Conservation (phyloP, 2,329 filamentous ascomycete genomes). For the Alternaria ethzedia region DNA sequence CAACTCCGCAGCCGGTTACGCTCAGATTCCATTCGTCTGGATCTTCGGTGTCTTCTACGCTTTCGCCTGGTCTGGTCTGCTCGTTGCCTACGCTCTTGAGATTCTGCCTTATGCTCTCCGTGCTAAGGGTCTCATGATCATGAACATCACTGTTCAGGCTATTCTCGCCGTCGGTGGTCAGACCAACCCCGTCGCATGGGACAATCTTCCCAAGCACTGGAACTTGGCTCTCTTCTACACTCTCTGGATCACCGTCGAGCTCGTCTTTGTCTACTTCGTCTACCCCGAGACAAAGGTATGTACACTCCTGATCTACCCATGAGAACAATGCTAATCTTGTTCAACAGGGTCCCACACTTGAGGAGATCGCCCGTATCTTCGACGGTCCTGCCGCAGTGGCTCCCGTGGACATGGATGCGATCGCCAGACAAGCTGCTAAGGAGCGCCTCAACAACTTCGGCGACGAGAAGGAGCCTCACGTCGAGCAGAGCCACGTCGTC, state of each 20-base stretch:
- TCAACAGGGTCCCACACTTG: conserved; percentile 67
- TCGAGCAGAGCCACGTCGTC: conserved; percentile 8
- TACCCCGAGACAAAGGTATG: conserved; percentile 60
- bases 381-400: conserved; percentile 64
- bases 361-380: conserved; percentile 73
- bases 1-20: conserved; percentile 49
- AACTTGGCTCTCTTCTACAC: conserved; percentile 72
- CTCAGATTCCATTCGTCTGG: conserved; percentile 59
- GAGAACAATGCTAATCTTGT: neutral
- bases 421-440: conserved; percentile 27
- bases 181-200: conserved; percentile 68
- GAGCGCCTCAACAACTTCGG: conserved; percentile 19
- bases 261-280: conserved; percentile 62
- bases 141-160: conserved; percentile 70
- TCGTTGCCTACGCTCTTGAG: conserved; percentile 61
- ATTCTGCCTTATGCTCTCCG: conserved; percentile 58
- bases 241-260: conserved; percentile 65
- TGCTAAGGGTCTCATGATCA: conserved; percentile 58
- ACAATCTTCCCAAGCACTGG: conserved; percentile 63
- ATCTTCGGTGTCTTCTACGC: conserved; percentile 60
- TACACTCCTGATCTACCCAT: neutral
- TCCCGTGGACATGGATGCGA: conserved; percentile 28
- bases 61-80: conserved; percentile 64
- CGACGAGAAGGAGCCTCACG: conserved; percentile 22
- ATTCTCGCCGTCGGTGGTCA: conserved; percentile 67